phyloP scores from a whole-genome alignment of 1,284 basidiomycete genomes.

The Phlebopus sp. region DNA sequence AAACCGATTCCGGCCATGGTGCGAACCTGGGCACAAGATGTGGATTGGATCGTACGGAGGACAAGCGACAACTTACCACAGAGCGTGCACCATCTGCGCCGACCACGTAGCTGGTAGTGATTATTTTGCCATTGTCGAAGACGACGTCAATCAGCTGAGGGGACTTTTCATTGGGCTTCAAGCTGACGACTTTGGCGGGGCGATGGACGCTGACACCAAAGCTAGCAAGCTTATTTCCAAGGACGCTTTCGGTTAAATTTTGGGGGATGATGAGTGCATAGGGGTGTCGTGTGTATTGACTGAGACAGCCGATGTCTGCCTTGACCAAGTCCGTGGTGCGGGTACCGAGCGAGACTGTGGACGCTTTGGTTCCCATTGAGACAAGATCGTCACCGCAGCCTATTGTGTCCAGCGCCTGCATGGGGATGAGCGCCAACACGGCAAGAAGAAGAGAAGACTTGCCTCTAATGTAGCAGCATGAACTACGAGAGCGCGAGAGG shows the following conservation, averaged over 20 bases:
- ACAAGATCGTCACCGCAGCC: slow-evolving; percentile 42
- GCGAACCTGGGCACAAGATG: slow-evolving; percentile 2
- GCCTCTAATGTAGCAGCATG: slow-evolving; percentile 47
- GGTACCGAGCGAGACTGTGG: slow-evolving; percentile 30
- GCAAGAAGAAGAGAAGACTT: neutral
- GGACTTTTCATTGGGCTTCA: slow-evolving; percentile 27
- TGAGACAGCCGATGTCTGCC: slow-evolving; percentile 34
- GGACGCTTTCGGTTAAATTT: slow-evolving; percentile 42
- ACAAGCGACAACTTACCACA: slow-evolving; percentile 34
- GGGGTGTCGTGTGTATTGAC: slow-evolving; percentile 43
- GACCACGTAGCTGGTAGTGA: slow-evolving; percentile 48
- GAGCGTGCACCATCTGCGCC: slow-evolving; percentile 59
- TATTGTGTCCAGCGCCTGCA: slow-evolving; percentile 46
- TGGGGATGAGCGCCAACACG: neutral
- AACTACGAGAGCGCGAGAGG: slow-evolving; percentile 42
- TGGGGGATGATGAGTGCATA: slow-evolving; percentile 47
- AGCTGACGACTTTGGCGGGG: slow-evolving; percentile 26
- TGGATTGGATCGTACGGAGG: neutral
- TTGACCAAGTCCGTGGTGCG: slow-evolving; percentile 28
- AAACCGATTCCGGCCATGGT: slow-evolving; percentile 12
- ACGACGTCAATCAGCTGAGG: slow-evolving; percentile 36
- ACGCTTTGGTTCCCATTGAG: slow-evolving; percentile 36
- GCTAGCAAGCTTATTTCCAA: slow-evolving; percentile 36
- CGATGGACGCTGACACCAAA: slow-evolving; percentile 23
- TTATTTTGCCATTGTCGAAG: slow-evolving; percentile 48